Base-by-base conservation (phyloP, 805 yeast species). In the Torulaspora franciscae region DNA sequence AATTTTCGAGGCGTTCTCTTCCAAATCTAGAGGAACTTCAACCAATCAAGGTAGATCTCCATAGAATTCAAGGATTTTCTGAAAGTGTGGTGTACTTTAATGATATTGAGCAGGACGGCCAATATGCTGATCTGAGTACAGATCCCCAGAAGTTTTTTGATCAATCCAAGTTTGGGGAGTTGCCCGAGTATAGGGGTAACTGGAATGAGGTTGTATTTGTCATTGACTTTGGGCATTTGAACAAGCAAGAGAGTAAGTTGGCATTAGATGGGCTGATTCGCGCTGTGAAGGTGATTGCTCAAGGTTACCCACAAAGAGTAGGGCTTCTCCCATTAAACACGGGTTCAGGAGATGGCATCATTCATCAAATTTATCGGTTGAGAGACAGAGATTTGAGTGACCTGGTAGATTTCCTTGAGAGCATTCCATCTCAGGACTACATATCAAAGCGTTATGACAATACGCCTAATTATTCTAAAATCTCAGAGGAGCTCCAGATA, bases 181-280 rank as follows among this genome's bases (percentile, higher is more conserved):
- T 87, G 13, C 95, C 95, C 0, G 75, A 75, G 6, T 73, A 81
- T 29, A 72, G 74, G 42, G 88, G 85, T 50, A 91, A 91, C 59
- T 72, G 87, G 50, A 85, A 86, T 59, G 84, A 87, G 34, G 46
- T 83, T 17, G 75, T 91, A 0, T 80, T 91, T 56, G 85, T 76
- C 0, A 58, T 90, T 9, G 80, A 82, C 51, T 67, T 88, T 15
- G 67, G 80, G 1, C 49, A 46, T 11, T 32, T 61, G 13, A 42
- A 49, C 17, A 70, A 79, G 49, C 67, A 68, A 10, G 65, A 55
- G 24, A 50, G 54, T 1, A 37, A 43, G 26, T 52, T 68, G 2
- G 83, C 85, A 47, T 55, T 82, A 14, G 59, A 68, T 13, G 76
- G 74, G 1, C 61, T 81, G 24, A 64, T 75, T 14, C 69, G 81